Conservation (phyloP, 805 yeast genomes). For the Clavispora vitiphila region DNA sequence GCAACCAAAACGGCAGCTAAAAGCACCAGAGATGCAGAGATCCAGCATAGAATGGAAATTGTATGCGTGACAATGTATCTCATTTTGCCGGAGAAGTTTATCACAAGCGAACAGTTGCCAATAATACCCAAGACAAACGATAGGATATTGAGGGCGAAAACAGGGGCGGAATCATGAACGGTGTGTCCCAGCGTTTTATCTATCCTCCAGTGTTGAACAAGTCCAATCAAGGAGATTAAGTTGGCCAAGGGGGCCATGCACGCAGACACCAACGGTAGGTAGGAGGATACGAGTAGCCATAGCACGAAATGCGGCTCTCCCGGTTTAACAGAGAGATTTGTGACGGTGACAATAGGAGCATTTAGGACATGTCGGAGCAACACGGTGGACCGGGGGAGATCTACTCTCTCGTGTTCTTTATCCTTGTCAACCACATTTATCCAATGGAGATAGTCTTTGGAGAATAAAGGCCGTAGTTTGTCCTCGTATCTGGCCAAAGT, state of each 20-base stretch:
- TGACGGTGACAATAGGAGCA: slow-evolving; percentile 29
- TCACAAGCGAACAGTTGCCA: slow-evolving; percentile 63
- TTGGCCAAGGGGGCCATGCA: slow-evolving; percentile 78
- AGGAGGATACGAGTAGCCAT: slow-evolving; percentile 67
- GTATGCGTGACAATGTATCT: slow-evolving; percentile 58
- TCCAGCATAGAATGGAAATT: slow-evolving; percentile 61
- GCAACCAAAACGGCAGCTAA: slow-evolving; percentile 43
- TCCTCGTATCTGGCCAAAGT: slow-evolving; percentile 9
- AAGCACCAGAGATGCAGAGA: slow-evolving; percentile 51
- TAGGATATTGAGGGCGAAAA: slow-evolving; percentile 54
- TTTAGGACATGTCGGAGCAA: slow-evolving; percentile 25
- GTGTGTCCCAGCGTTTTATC: slow-evolving; percentile 18
- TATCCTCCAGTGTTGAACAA: slow-evolving; percentile 63
- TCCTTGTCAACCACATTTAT: slow-evolving; percentile 1
- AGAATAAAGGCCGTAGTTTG: slow-evolving; percentile 13
- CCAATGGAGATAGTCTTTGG: slow-evolving; percentile 4
- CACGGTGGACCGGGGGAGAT: slow-evolving; percentile 8
- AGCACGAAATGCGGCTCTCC: slow-evolving; percentile 32
- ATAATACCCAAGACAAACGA: slow-evolving; percentile 60
- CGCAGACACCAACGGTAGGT: slow-evolving; percentile 71
- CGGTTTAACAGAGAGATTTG: slow-evolving; percentile 29
- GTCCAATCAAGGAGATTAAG: slow-evolving; percentile 65
- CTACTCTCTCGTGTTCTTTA: not conserved
- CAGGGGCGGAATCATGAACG: slow-evolving; percentile 23
- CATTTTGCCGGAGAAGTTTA: slow-evolving; percentile 61